A percentile compares a stretch with the other conserved stretches of the same genome.
Evolutionary conservation across 352 stramenopile genomes (phyloP).

Genomic region (Phytophthora gonapodyides): DNA sequence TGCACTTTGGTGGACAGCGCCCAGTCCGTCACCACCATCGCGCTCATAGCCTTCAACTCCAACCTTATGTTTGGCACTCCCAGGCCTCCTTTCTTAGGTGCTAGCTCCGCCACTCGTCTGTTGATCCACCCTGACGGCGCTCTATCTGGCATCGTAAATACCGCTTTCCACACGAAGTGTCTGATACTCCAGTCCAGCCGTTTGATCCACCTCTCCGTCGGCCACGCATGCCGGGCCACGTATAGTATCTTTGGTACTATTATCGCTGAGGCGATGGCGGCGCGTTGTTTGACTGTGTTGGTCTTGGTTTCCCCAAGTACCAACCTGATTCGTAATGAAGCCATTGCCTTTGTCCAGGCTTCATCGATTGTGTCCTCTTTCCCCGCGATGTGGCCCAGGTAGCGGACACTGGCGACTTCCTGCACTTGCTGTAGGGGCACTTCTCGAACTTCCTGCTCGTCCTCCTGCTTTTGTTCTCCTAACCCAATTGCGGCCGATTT

Average conservation of each 20-base stretch:
- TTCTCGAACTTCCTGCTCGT: neutral
- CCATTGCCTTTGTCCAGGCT: neutral
- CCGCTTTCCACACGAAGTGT: neutral
- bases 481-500: conserved; percentile 3
- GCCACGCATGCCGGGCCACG: conserved; percentile 9
- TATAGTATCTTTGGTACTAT: conserved; percentile 11
- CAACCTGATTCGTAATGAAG: neutral
- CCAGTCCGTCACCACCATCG: neutral
- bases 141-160: neutral
- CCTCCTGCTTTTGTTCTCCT: neutral
- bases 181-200: neutral
- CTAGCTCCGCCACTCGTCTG: neutral
- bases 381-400: neutral
- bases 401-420: neutral
- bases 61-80: neutral
- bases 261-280: conserved; percentile 1
- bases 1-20: too few relatives aligned
- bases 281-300: neutral
- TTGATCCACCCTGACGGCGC: neutral
- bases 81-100: neutral
- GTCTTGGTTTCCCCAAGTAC: conserved; percentile 1
- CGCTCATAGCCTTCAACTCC: conserved; percentile 3
- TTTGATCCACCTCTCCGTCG: neutral
- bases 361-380: neutral
- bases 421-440: neutral